Percentiles rank a stretch among this genome's conserved stretches.
These are phyloP conservation scores for Cercospora berteroae DNA, from an alignment of 2,329 filamentous ascomycete genomes.

Conservation along the genomic window DNA sequence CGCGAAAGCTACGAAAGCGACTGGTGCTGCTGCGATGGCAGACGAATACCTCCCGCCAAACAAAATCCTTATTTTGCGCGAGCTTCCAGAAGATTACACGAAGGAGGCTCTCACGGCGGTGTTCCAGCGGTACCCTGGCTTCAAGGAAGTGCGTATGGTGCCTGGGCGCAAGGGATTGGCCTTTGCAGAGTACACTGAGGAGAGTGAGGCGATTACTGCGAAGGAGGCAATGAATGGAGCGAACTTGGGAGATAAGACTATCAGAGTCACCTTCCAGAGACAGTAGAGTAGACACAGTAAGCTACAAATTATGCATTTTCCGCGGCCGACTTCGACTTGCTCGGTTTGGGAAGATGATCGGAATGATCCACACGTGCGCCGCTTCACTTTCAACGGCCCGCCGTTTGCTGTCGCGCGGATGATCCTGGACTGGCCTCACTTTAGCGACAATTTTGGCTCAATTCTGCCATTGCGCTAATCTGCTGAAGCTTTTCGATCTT, in stretches of 20 bases:
- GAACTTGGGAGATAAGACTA: conserved; percentile 71
- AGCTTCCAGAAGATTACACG: conserved; percentile 82
- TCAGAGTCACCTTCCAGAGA: conserved; percentile 96
- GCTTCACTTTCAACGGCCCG: too few relatives aligned
- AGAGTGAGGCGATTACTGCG: conserved; percentile 83
- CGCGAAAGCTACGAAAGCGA: conserved; percentile 67
- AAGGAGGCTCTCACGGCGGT: conserved; percentile 75
- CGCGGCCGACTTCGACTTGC: too few relatives aligned
- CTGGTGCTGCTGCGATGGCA: conserved; percentile 73
- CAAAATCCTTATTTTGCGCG: conserved; percentile 93
- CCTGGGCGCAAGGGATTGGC: conserved; percentile 84
- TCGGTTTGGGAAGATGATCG: too few relatives aligned
- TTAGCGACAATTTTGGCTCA: too few relatives aligned
- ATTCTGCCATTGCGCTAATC: too few relatives aligned
- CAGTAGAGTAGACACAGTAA: conserved; percentile 52
- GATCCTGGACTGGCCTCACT: too few relatives aligned
- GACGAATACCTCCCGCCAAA: conserved; percentile 98
- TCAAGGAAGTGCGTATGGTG: conserved; percentile 87
- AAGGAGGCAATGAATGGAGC: conserved; percentile 92
- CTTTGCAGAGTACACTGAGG: conserved; percentile 93
- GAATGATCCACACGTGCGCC: too few relatives aligned
- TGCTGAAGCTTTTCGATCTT: not conserved
- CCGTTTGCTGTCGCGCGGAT: too few relatives aligned
- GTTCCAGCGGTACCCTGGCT: conserved; percentile 88
- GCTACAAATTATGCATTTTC: too few relatives aligned